Conservation (phyloP, 768 basidiomycete genomes). For the Mycena galericulata region DNA sequence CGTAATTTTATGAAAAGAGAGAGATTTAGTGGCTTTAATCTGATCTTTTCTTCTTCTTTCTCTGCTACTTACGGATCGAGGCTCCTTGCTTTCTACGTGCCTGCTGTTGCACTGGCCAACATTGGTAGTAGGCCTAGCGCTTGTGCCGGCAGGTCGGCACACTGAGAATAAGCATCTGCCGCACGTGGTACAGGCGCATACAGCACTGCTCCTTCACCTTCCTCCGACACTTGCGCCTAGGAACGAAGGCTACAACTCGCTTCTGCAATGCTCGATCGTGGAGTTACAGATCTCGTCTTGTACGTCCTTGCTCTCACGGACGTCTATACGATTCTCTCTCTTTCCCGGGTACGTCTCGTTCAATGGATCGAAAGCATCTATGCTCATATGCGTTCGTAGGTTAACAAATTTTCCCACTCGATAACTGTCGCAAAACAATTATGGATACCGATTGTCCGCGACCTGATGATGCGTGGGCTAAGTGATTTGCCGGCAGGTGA, state of each 20-base stretch:
- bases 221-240: conserved; percentile 9
- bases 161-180: too few species aligned
- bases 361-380: conserved; percentile 16
- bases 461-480: conserved; percentile 17
- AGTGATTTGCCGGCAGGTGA: conserved; percentile 11
- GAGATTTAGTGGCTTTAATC: too few species aligned
- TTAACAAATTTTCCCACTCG: conserved; percentile 16
- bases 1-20: too few species aligned
- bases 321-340: conserved; percentile 19
- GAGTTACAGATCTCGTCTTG: conserved; percentile 14
- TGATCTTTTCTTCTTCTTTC: too few species aligned
- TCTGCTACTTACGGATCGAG: too few species aligned
- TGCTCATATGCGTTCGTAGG: conserved; percentile 11
- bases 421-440: conserved; percentile 14
- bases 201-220: conserved; percentile 8
- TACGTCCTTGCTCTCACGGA: conserved; percentile 18
- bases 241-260: conserved; percentile 11
- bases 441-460: conserved; percentile 19
- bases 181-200: not conserved
- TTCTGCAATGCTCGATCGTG: conserved; percentile 14
- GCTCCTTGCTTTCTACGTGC: too few species aligned
- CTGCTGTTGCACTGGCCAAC: too few species aligned
- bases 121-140: too few species aligned
- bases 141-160: too few species aligned
- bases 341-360: conserved; percentile 15